Conservation (phyloP, 2,329 filamentous ascomycete genomes). For the Orbilia blumenaviensis region DNA sequence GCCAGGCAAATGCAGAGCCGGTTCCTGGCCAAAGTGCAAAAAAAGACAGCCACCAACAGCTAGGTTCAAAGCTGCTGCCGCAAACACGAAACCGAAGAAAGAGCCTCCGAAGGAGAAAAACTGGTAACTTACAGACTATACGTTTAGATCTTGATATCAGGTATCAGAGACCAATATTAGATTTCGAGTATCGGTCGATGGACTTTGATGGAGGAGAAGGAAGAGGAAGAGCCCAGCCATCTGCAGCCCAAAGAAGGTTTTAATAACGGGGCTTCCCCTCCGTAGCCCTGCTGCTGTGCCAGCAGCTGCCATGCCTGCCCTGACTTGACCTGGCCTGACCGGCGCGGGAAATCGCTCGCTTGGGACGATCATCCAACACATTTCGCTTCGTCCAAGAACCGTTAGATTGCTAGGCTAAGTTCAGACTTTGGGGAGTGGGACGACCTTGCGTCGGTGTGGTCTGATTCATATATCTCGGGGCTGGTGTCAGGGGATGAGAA, state of each 20-base stretch:
- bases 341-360: background rate
- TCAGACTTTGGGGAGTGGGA: background rate
- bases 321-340: too few species aligned
- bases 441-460: conserved; percentile 11
- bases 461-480: background rate
- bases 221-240: background rate
- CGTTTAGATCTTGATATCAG: too few species aligned
- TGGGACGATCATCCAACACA: conserved; percentile 18
- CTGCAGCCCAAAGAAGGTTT: background rate
- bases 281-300: too few species aligned
- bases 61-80: background rate
- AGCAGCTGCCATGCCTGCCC: too few species aligned
- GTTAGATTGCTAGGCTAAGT: background rate
- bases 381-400: background rate
- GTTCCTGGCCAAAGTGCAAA: conserved; percentile 2
- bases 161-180: too few species aligned
- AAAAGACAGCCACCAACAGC: background rate
- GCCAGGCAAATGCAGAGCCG: too few species aligned
- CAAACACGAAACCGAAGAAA: background rate
- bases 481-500: background rate
- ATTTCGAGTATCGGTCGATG: background rate
- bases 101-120: background rate
- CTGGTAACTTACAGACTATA: background rate
- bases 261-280: background rate
- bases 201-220: background rate